Base-by-base conservation (phyloP, 495 filamentous ascomycete genomes). In the Stereocaulon alpinum region DNA sequence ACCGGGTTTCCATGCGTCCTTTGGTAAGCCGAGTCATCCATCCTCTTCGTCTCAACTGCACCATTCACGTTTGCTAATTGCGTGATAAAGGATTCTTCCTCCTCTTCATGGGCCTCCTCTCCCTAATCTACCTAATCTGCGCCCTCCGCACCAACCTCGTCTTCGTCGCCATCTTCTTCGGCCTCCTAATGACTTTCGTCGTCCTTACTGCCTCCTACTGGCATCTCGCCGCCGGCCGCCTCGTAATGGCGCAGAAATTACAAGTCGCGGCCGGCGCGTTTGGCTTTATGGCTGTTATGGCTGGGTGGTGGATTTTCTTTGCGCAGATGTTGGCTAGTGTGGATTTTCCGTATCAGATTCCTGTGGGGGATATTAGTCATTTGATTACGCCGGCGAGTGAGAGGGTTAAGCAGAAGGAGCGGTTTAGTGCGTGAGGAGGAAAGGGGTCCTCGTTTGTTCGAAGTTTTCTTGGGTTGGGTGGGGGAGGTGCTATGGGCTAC, bases 121-220 rank as follows among this genome's bases (percentile, higher is more conserved):
- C 73, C 70, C 64, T 85, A 48, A 67, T 86, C 65, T 86, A 76
- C 70, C 64, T 82, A 34, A 74, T 85, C 65, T 80, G 76, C 69
- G 72, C 81, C 0, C 69, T 86, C 10, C 77, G 82, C 32, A 85
- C 82, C 4, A 86, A 85, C 68, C 60, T 84, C 52, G 71, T 74
- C 63, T 80, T 85, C 67, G 72, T 84, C 52, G 59, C 76, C 57
- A 80, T 85, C 67, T 84, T 85, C 71, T 62, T 80, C 56, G 72
- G 74, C 0, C 73, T 84, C 41, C 65, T 81, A 40, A 55, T 80
- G 15, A 72, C 71, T 20, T 84, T 86, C 63, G 67, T 70, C 52
- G 68, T 76, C 30, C 71, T 85, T 18, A 71, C 80, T 6, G 80
- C 71, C 37, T 71, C 75, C 0, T 80, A 79, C 68, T 84, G 74